These are phyloP conservation scores for Lasiosphaeria miniovina DNA, from an alignment of 495 filamentous ascomycete species.

Conservation along the genomic window DNA sequence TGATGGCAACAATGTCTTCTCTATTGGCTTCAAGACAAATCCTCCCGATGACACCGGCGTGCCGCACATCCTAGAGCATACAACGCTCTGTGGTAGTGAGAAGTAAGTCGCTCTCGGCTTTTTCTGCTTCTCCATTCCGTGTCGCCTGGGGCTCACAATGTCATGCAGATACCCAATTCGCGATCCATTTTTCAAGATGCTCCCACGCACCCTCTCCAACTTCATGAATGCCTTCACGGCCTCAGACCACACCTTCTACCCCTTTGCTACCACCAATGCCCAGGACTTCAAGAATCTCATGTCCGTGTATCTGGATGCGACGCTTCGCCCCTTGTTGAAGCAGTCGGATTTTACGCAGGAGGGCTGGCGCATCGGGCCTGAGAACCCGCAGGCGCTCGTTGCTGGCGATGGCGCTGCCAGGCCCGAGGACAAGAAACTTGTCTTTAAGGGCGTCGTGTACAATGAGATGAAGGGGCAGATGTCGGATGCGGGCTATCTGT, in stretches of 20 bases:
- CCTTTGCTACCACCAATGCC: slow-evolving; percentile 94
- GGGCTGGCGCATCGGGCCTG: slow-evolving; percentile 92
- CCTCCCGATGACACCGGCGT: slow-evolving; percentile 94
- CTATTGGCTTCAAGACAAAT: slow-evolving; percentile 97
- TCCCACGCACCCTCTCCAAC: slow-evolving; percentile 92
- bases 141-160: slow-evolving; percentile 8
- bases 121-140: background rate
- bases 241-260: slow-evolving; percentile 95
- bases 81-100: slow-evolving; percentile 92
- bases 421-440: slow-evolving; percentile 56
- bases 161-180: slow-evolving; percentile 81
- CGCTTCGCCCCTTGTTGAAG: slow-evolving; percentile 82
- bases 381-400: slow-evolving; percentile 64
- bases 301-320: slow-evolving; percentile 95
- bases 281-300: slow-evolving; percentile 95
- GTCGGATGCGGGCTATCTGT: slow-evolving; percentile 94
- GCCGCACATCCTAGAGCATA: slow-evolving; percentile 96
- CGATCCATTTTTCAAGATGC: slow-evolving; percentile 99
- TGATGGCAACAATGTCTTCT: slow-evolving; percentile 99
- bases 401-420: slow-evolving; percentile 40
- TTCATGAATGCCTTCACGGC: slow-evolving; percentile 99
- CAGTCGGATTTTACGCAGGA: slow-evolving; percentile 92
- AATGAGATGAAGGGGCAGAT: slow-evolving; percentile 99
- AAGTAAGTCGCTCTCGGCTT: slow-evolving; percentile 58
- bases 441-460: slow-evolving; percentile 98